A percentile compares a stretch with the other conserved stretches of the same genome.
Evolutionary conservation across 352 stramenopile genomes (phyloP).

Genomic region (Aphanomyces euteiches): DNA sequence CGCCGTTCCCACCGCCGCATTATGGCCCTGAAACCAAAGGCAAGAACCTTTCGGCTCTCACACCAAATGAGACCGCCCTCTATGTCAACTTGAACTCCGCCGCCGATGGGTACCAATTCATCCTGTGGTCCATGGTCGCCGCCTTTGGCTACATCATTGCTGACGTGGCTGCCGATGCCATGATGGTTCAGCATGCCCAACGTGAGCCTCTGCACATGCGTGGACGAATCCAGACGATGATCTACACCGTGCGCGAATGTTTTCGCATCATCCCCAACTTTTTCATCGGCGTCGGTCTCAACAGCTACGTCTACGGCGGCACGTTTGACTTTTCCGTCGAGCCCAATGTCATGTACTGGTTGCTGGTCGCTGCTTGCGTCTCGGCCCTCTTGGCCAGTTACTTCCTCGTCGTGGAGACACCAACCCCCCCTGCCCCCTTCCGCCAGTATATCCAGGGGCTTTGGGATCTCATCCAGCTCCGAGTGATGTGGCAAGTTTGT

Average conservation of each 20-base stretch:
- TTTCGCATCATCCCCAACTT: conserved; percentile 49
- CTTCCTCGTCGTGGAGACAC: conserved; percentile 36
- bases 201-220: conserved; percentile 49
- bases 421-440: conserved; percentile 30
- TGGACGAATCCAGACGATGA: conserved; percentile 54
- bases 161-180: conserved; percentile 53
- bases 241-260: conserved; percentile 49
- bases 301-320: conserved; percentile 49
- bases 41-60: conserved; percentile 35
- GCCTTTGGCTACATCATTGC: conserved; percentile 59
- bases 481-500: conserved; percentile 59
- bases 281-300: conserved; percentile 48
- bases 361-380: conserved; percentile 35
- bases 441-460: conserved; percentile 43
- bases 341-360: conserved; percentile 30
- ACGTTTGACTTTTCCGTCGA: conserved; percentile 52
- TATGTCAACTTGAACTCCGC: conserved; percentile 45
- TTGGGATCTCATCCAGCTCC: conserved; percentile 54
- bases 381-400: conserved; percentile 44
- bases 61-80: conserved; percentile 30
- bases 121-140: conserved; percentile 66
- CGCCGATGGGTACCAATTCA: conserved; percentile 44
- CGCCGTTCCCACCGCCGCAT: conserved; percentile 48
- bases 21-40: conserved; percentile 35
- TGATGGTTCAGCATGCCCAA: conserved; percentile 73